phyloP scores from a whole-genome alignment of 768 basidiomycete species.

The Cytidiella melzeri region DNA sequence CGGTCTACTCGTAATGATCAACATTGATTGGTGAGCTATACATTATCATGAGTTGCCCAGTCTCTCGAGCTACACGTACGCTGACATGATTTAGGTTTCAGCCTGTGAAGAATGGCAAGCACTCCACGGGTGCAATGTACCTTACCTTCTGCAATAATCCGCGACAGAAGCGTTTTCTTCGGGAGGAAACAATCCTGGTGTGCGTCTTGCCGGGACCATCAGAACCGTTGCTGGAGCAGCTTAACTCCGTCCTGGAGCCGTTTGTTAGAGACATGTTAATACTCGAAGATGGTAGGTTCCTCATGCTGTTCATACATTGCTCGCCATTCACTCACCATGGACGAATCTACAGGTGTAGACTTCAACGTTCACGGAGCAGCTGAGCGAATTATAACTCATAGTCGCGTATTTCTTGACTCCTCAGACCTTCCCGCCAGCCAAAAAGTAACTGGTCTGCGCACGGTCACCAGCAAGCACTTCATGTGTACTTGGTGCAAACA shows the following conservation, averaged over 20 bases:
- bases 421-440: constrained; percentile 20
- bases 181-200: constrained; percentile 20
- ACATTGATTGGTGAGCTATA: no score
- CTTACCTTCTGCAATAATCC: constrained; percentile 19
- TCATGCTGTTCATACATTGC: background rate
- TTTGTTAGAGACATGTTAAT: constrained; percentile 9
- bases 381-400: constrained; percentile 3
- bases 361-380: background rate
- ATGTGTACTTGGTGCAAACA: no score
- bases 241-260: constrained; percentile 10
- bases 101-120: constrained; percentile 8
- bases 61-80: background rate
- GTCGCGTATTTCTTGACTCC: constrained; percentile 6
- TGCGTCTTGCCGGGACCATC: constrained; percentile 19
- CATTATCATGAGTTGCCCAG: constrained; percentile 22
- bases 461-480: no score
- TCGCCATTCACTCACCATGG: no score
- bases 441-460: constrained; percentile 15
- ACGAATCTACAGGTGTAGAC: background rate
- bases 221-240: constrained; percentile 16
- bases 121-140: constrained; percentile 23
- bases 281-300: constrained; percentile 15
- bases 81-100: constrained; percentile 18
- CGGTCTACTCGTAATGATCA: no score
- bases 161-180: constrained; percentile 12